These are phyloP conservation scores for Solanum appendiculatum DNA, from an alignment of 257 asterid species.

Conservation along the genomic window DNA sequence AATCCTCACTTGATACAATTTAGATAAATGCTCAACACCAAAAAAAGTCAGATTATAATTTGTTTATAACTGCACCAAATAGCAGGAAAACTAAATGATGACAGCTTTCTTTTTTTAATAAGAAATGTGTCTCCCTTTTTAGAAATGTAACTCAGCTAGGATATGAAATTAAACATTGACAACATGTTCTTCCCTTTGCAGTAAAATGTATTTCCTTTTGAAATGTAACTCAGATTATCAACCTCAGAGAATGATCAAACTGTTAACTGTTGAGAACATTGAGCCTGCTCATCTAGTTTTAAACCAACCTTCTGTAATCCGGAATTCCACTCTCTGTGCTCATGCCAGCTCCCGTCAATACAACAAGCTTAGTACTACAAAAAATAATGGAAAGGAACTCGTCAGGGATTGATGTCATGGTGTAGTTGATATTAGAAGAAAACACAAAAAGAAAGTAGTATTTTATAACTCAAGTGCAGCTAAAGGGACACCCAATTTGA, in stretches of 20 bases:
- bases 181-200: neutral
- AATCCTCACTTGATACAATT: neutral
- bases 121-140: neutral
- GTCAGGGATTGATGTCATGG: neutral
- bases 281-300: neutral
- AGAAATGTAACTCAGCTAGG: neutral
- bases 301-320: slow-evolving; percentile 76
- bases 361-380: slow-evolving; percentile 70
- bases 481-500: neutral
- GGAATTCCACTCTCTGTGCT: slow-evolving; percentile 99
- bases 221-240: neutral
- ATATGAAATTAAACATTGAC: neutral
- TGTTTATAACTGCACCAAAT: neutral
- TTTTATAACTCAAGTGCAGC: neutral
- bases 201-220: neutral
- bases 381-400: neutral
- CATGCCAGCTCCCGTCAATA: slow-evolving; percentile 93
- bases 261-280: neutral
- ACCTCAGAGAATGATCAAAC: neutral
- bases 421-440: neutral
- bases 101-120: neutral
- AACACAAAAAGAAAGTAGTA: neutral
- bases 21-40: neutral
- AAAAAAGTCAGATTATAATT: neutral
- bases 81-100: neutral